Evolutionary conservation across 495 filamentous ascomycete genomes (phyloP).

Genomic region (Astrothelium subdiscretum): DNA sequence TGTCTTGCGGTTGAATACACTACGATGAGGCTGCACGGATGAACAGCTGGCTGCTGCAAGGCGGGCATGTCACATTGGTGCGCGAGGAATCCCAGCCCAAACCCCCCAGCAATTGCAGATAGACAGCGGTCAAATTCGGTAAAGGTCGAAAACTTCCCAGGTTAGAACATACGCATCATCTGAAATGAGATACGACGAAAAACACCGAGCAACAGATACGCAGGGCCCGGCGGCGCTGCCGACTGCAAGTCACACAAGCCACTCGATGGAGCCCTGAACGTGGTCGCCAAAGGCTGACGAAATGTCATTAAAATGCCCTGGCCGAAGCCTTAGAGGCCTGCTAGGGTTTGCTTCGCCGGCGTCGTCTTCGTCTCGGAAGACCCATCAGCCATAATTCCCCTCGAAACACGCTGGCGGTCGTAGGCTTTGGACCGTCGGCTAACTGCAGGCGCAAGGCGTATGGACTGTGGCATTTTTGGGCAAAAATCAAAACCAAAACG

Average conservation of each 20-base stretch:
- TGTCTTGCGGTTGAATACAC: background rate
- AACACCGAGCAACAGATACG: background rate
- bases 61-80: background rate
- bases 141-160: background rate
- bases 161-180: background rate
- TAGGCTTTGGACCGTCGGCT: background rate
- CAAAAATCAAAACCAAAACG: background rate
- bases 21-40: constrained; percentile 2
- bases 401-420: background rate
- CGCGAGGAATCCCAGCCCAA: background rate
- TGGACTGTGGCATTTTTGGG: background rate
- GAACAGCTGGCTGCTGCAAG: constrained; percentile 2
- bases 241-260: background rate
- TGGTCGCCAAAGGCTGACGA: background rate
- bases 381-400: background rate
- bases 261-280: background rate
- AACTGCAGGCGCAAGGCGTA: background rate
- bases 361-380: too few relatives aligned
- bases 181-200: constrained; percentile 2
- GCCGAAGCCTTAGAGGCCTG: too few relatives aligned
- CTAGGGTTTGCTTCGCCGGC: too few relatives aligned
- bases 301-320: background rate
- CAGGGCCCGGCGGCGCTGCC: background rate
- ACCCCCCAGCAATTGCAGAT: background rate
- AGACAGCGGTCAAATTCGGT: background rate